phyloP scores from a whole-genome alignment of 2,329 filamentous ascomycete species.

The Amesomyces nigricolor region DNA sequence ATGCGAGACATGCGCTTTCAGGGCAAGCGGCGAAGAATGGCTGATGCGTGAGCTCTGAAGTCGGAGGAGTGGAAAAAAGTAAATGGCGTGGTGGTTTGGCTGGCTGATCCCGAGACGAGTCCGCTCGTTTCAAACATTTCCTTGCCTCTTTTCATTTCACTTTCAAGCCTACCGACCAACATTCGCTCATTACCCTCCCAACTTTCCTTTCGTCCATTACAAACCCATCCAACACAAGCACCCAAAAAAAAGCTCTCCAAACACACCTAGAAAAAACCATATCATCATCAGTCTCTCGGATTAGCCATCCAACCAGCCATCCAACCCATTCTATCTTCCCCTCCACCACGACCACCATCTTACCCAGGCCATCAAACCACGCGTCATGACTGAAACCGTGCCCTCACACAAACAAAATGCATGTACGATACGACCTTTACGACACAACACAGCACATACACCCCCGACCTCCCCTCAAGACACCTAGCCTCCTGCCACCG shows the following conservation, averaged over 20 bases:
- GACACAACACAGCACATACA: not conserved
- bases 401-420: not conserved
- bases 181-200: constrained; percentile 27
- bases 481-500: too few relatives aligned
- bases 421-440: too few relatives aligned
- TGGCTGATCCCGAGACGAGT: constrained; percentile 20
- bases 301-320: constrained; percentile 7
- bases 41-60: not conserved
- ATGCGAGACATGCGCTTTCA: constrained; percentile 38
- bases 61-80: not conserved
- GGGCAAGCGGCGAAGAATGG: constrained; percentile 8
- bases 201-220: constrained; percentile 20
- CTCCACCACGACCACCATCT: too few relatives aligned
- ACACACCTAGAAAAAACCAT: constrained; percentile 1
- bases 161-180: constrained; percentile 24
- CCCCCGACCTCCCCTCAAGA: too few relatives aligned
- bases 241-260: constrained; percentile 18
- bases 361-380: too few relatives aligned
- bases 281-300: not conserved
- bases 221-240: constrained; percentile 1
- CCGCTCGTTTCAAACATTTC: constrained; percentile 24
- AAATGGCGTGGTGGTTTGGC: not conserved
- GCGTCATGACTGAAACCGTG: too few relatives aligned
- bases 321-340: too few relatives aligned
- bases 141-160: constrained; percentile 13